Conservation (phyloP, 306 rosid species). For the Dicorynia guianensis region DNA sequence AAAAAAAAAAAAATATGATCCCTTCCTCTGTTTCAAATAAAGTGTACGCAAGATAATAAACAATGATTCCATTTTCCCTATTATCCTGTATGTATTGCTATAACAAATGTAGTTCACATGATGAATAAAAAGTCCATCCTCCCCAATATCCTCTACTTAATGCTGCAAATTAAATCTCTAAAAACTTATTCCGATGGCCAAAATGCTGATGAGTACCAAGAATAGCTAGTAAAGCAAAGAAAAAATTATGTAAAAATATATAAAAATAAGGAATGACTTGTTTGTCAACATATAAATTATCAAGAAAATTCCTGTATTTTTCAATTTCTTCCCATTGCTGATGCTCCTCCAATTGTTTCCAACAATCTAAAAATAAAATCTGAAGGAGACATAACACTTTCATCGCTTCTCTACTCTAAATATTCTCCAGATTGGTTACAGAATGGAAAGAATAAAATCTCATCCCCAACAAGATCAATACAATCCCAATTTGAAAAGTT, state of each 20-base stretch:
- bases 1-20: slow-evolving; percentile 3
- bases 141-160: slow-evolving; percentile 1
- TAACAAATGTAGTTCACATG: no score
- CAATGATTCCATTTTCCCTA: neutral
- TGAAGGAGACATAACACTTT: neutral
- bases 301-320: neutral
- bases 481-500: neutral
- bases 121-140: no score
- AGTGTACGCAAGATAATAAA: neutral
- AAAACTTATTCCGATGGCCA: neutral
- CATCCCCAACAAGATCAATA: neutral
- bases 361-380: neutral
- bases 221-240: no score
- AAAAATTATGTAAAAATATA: no score
- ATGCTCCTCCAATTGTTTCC: neutral
- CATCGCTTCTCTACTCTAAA: neutral
- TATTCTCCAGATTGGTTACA: neutral
- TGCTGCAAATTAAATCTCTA: slow-evolving; percentile 8
- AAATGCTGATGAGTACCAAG: neutral
- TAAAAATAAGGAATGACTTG: neutral
- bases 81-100: no score
- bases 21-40: slow-evolving; percentile 1
- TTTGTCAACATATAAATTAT: neutral
- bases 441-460: neutral
- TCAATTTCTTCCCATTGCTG: neutral